phyloP scores from a whole-genome alignment of 768 basidiomycete species.

The Phanerochaete sordida region DNA sequence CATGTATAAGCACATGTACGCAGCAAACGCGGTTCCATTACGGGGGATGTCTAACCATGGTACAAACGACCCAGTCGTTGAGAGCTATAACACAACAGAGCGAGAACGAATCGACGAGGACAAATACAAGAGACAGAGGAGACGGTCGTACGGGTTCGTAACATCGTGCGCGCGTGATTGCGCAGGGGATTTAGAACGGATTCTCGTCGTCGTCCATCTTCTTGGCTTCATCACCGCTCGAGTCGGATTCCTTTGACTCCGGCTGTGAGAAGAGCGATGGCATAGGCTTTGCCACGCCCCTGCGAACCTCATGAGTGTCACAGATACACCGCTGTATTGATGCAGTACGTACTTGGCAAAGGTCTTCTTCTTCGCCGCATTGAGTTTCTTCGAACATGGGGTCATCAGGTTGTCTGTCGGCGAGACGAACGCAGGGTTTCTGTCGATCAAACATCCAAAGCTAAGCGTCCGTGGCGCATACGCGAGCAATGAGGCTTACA shows the following conservation, averaged over 20 bases:
- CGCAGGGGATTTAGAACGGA: slow-evolving; percentile 48
- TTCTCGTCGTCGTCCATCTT: slow-evolving; percentile 57
- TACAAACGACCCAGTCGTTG: slow-evolving; percentile 14
- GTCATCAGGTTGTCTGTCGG: slow-evolving; percentile 96
- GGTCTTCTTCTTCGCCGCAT: slow-evolving; percentile 88
- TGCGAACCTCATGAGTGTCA: slow-evolving; percentile 20
- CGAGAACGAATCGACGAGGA: neutral
- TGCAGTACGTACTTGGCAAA: slow-evolving; percentile 69
- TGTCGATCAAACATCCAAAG: slow-evolving; percentile 27
- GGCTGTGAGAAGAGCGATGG: slow-evolving; percentile 54
- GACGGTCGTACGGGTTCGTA: neutral
- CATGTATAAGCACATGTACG: neutral
- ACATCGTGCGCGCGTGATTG: neutral
- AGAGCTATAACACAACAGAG: neutral
- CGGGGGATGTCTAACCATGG: slow-evolving; percentile 2
- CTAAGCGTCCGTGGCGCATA: slow-evolving; percentile 8
- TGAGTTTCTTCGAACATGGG: slow-evolving; percentile 89
- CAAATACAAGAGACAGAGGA: neutral
- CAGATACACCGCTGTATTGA: neutral
- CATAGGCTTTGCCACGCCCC: slow-evolving; percentile 54
- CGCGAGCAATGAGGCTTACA: slow-evolving; percentile 45
- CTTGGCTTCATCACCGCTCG: slow-evolving; percentile 30
- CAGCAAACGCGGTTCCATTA: neutral
- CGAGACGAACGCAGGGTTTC: slow-evolving; percentile 86
- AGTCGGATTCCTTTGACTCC: slow-evolving; percentile 28